Conservation (phyloP, 495 filamentous ascomycete genomes). For the Penicillium waksmanii region DNA sequence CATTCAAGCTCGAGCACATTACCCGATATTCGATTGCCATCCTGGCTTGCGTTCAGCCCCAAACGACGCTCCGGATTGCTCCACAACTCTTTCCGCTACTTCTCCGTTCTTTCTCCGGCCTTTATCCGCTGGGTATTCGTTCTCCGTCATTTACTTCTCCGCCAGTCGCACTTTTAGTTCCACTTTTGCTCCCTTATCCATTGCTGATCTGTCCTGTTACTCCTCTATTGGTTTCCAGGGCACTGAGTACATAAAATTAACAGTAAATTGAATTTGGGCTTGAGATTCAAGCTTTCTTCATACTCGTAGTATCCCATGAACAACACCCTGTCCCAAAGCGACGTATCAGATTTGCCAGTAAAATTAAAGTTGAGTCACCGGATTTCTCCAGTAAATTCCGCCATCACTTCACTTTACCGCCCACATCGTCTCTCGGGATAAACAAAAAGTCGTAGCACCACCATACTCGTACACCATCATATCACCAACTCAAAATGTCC, state of each 20-base stretch:
- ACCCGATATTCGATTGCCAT: background rate
- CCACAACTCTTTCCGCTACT: background rate
- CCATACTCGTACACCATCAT: background rate
- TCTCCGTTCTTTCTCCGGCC: background rate
- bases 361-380: background rate
- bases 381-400: no score
- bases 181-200: no score
- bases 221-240: no score
- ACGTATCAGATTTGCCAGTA: background rate
- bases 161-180: no score
- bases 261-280: no score
- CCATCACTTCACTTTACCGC: no score
- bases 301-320: background rate
- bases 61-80: background rate
- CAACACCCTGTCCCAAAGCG: no score
- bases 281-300: background rate
- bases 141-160: background rate
- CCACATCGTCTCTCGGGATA: background rate
- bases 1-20: background rate
- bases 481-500: background rate
- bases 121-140: background rate
- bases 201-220: no score
- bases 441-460: background rate
- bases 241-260: no score
- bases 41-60: background rate